Evolutionary conservation across 2,329 filamentous ascomycete genomes (phyloP), one percentile per base, ranked within the genome.

Genomic region (Trichoderma sp.): DNA sequence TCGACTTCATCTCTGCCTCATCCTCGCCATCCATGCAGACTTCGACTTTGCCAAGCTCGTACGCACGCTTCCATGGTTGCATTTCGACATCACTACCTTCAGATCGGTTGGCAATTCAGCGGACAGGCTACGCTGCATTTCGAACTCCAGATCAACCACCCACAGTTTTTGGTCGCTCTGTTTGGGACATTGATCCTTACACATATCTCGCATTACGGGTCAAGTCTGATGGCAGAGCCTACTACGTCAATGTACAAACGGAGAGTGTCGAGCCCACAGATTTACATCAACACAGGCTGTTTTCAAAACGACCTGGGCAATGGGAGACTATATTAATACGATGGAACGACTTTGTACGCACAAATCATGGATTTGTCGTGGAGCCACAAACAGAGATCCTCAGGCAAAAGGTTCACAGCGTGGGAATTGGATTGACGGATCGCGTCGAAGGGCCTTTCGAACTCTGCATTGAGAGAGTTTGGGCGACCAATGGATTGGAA

Each of bases 321-420:
- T 99, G 96, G 96, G 95, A 99, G 84, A 97, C 96, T 1, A 87
- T 97, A n/a, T 80, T 96, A 58, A 91, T 99, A 72, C 92, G 91
- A 71, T 96, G 94, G 87, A 91, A 90, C 74, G 93, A 97, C 73
- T 98, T 99, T 81, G 95, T 99, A 70, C 87, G 96, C 72, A 99
- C 96, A 16, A 98, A 97, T 77, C 89, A 96, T 76, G 96, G 96
- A 7, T 89, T 92, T 75, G 93, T 97, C 1, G 90, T 97, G 5
- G 94, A 98, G 82, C 96, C 96, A 37, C 95, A 98, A 83, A 90
- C 91, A 14, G 94, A 96, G 79, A 90, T 99, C 80, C 81, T 97
- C 78, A 88, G 91, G 71, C 92, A 96, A 75, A 94, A 93, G 79
- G 90, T 99, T 35, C 87, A 89, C 76, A 96, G 90, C 33, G 84